These are phyloP conservation scores for Senna siamea DNA, from an alignment of 306 rosid genomes.

Conservation along the genomic window DNA sequence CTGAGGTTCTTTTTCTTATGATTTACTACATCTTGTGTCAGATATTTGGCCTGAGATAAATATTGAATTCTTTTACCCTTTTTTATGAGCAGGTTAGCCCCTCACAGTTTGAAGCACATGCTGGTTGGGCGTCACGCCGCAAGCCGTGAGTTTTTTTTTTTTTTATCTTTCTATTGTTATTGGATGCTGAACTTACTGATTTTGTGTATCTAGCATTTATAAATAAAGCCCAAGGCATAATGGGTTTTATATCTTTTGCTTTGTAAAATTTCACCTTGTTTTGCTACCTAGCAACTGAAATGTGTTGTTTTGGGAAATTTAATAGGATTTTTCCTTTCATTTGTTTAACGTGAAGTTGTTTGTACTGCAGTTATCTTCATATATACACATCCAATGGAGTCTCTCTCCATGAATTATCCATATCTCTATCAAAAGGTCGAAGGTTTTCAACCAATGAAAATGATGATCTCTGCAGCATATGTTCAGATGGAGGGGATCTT, in stretches of 20 bases:
- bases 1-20: conserved; percentile 59
- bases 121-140: conserved; percentile 92
- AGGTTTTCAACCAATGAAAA: conserved; percentile 60
- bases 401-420: conserved; percentile 88
- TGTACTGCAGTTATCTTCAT: conserved; percentile 74
- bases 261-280: not conserved
- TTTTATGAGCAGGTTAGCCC: conserved; percentile 74
- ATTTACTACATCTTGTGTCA: conserved; percentile 21
- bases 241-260: not conserved
- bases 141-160: conserved; percentile 85
- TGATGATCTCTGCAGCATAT: conserved; percentile 87
- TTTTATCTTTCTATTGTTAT: not conserved
- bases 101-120: conserved; percentile 94
- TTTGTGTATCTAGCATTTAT: too few relatives aligned
- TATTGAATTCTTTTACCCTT: conserved; percentile 12
- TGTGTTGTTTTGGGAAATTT: conserved; percentile 9
- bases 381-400: conserved; percentile 92
- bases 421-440: conserved; percentile 64
- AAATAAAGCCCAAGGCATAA: not conserved
- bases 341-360: conserved; percentile 31
- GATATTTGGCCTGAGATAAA: not conserved
- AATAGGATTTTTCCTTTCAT: not conserved
- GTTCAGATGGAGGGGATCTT: conserved; percentile 85
- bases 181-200: not conserved
- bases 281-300: conserved; percentile 5